Evolutionary conservation across 2,329 filamentous ascomycete species (phyloP).

Genomic region (Aspergillus sp.): DNA sequence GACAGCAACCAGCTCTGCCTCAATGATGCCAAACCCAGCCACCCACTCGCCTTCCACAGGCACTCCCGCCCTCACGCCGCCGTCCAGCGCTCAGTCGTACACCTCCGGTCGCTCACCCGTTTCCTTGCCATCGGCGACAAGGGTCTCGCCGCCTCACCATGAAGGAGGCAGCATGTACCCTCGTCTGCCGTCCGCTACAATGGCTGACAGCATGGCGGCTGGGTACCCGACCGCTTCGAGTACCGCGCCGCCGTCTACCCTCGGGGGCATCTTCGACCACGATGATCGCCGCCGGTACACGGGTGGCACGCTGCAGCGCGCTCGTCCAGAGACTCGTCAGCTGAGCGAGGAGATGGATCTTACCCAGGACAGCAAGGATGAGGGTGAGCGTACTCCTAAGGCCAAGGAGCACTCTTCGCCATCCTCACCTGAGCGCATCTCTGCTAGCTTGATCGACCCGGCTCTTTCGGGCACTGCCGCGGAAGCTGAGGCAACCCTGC

Average conservation of each 20-base stretch:
- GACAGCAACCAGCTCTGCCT: conserved; percentile 38
- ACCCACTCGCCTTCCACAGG: conserved; percentile 51
- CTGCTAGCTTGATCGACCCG: conserved; percentile 46
- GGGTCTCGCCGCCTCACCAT: conserved; percentile 52
- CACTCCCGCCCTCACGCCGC: conserved; percentile 64
- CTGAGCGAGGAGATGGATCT: conserved; percentile 39
- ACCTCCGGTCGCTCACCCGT: conserved; percentile 63
- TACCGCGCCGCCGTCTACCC: conserved; percentile 62
- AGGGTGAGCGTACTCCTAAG: conserved; percentile 36
- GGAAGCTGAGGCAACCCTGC: conserved; percentile 36
- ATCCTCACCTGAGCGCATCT: conserved; percentile 29
- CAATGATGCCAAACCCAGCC: conserved; percentile 43
- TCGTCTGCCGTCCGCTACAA: conserved; percentile 60
- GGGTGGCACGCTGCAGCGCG: conserved; percentile 60
- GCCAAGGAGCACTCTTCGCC: conserved; percentile 28
- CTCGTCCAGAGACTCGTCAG: conserved; percentile 45
- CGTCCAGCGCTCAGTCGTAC: conserved; percentile 64
- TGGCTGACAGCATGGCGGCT: conserved; percentile 56
- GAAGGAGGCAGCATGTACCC: conserved; percentile 61
- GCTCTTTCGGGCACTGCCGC: conserved; percentile 38
- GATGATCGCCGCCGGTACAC: conserved; percentile 64
- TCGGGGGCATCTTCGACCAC: conserved; percentile 61
- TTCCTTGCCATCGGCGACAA: conserved; percentile 54
- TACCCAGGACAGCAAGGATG: conserved; percentile 33
- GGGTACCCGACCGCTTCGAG: conserved; percentile 54